Evolutionary conservation across 2,329 filamentous ascomycete genomes (phyloP).

Genomic region (Phaeosphaeria sp.): DNA sequence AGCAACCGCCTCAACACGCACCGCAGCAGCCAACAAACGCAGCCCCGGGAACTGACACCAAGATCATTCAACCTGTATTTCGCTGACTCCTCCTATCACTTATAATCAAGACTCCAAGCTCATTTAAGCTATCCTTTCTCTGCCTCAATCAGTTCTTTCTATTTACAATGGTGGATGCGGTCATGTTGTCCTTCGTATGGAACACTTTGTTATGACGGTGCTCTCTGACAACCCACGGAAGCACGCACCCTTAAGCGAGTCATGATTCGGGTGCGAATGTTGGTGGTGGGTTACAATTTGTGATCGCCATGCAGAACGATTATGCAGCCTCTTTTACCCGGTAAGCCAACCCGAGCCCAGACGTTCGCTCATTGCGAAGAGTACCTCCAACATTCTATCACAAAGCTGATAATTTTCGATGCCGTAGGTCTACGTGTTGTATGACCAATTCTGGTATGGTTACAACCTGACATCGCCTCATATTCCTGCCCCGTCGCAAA

Average conservation of each 20-base stretch:
- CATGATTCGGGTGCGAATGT: not conserved
- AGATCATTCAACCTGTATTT: not conserved
- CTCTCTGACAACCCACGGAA: not conserved
- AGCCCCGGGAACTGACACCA: not conserved
- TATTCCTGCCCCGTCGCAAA: not conserved
- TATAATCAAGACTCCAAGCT: not conserved
- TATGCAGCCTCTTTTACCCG: slow-evolving; percentile 11
- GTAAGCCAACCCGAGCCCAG: slow-evolving; percentile 4
- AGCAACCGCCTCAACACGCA: slow-evolving; percentile 9
- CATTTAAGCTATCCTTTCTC: not conserved
- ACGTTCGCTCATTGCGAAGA: not conserved
- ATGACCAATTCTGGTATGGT: not conserved
- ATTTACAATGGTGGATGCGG: not conserved
- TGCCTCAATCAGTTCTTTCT: not conserved
- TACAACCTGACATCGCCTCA: not conserved
- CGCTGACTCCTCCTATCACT: not conserved
- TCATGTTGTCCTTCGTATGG: not conserved
- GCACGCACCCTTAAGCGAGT: not conserved
- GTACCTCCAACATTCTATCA: not conserved
- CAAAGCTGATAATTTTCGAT: not conserved
- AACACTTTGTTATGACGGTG: too few species aligned
- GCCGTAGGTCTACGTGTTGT: not conserved
- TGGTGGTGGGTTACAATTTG: not conserved
- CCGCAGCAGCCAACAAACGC: not conserved
- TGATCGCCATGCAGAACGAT: slow-evolving; percentile 4